A percentile compares a stretch with the other conserved stretches of the same genome.
These are phyloP conservation scores for Heterobasidion annosum DNA, from an alignment of 1,284 basidiomycete species.

Conservation along the genomic window DNA sequence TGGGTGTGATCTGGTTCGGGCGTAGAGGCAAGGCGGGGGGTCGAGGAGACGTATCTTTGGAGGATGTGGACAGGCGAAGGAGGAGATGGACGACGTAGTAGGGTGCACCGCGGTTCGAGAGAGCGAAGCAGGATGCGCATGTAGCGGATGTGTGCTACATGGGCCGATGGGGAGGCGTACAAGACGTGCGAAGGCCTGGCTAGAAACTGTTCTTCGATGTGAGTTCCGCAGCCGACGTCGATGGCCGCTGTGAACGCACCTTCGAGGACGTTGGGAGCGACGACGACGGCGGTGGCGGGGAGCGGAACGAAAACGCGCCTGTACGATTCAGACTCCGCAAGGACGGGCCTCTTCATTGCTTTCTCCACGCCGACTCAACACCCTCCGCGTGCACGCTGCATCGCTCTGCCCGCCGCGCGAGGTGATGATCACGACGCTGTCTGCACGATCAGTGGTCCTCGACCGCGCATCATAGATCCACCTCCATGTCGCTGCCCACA, in stretches of 20 bases:
- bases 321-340: not conserved
- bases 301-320: not conserved
- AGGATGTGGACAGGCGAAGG: not conserved
- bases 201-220: not conserved
- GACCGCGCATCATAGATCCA: not conserved
- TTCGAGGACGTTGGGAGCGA: not conserved
- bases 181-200: not conserved
- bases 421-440: not conserved
- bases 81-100: not conserved
- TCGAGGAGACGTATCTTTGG: not conserved
- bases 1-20: not conserved
- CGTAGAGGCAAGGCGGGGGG: not conserved
- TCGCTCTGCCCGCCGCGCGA: not conserved
- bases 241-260: not conserved
- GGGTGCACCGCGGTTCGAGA: not conserved
- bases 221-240: not conserved
- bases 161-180: not conserved
- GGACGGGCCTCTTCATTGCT: not conserved
- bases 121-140: not conserved
- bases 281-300: too few species aligned
- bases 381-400: not conserved
- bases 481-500: not conserved
- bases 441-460: not conserved
- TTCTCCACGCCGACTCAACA: not conserved
- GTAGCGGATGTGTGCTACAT: not conserved